A percentile compares a stretch with the other conserved stretches of the same genome.
These are phyloP conservation scores for Oryza glumipatula DNA, from an alignment of 176 grass and related monocot species.

Conservation along the genomic window DNA sequence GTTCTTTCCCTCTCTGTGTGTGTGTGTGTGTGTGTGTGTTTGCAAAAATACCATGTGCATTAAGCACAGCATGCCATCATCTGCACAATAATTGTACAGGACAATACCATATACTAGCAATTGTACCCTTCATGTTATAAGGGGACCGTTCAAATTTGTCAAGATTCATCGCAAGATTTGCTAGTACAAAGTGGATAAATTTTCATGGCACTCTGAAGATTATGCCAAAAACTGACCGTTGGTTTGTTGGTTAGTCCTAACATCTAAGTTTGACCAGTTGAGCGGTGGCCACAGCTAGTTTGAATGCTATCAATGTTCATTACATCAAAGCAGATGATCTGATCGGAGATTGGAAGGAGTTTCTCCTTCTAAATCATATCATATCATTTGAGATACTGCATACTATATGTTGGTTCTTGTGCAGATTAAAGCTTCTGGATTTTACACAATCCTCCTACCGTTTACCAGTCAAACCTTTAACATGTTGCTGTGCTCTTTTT, in stretches of 20 bases:
- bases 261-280: not conserved
- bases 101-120: slow-evolving; percentile 15
- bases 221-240: slow-evolving; percentile 7
- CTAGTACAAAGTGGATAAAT: slow-evolving; percentile 25
- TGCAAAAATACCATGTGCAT: not conserved
- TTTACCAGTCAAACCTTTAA: not conserved
- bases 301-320: slow-evolving; percentile 27
- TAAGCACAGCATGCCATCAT: slow-evolving; percentile 29
- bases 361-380: not conserved
- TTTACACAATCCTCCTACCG: not conserved
- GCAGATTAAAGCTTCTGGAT: not conserved
- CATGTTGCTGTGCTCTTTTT: not conserved
- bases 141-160: slow-evolving; percentile 13
- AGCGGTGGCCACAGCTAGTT: not conserved
- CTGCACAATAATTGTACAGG: slow-evolving; percentile 22
- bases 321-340: slow-evolving; percentile 36
- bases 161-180: slow-evolving; percentile 15
- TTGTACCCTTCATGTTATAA: slow-evolving; percentile 21
- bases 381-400: slow-evolving; percentile 15
- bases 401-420: slow-evolving; percentile 4
- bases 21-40: not conserved
- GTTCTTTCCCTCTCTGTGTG: slow-evolving; percentile 29
- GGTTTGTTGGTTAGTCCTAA: slow-evolving; percentile 13
- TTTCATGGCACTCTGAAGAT: not conserved
- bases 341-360: slow-evolving; percentile 14